Percentiles rank a stretch among this genome's conserved stretches.
Conservation (phyloP, 2,329 filamentous ascomycete genomes). For the Epicoccum nigrum region DNA sequence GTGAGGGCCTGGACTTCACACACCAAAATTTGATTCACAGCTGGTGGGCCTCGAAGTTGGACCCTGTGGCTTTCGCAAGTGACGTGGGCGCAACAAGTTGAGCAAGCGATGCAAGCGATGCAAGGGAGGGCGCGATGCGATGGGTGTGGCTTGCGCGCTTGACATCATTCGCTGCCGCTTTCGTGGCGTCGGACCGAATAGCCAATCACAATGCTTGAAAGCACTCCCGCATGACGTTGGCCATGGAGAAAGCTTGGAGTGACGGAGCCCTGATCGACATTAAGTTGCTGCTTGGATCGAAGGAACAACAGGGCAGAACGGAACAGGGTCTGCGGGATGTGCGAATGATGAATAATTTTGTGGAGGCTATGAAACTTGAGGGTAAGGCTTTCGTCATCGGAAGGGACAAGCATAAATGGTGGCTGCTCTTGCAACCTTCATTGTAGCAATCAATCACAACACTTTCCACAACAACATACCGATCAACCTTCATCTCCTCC, state of each 20-base stretch:
- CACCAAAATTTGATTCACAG: neutral
- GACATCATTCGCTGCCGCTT: constrained; percentile 1
- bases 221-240: constrained; percentile 9
- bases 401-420: constrained; percentile 7
- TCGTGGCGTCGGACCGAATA: constrained; percentile 9
- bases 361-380: constrained; percentile 13
- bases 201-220: neutral
- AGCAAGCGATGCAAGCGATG: too few relatives aligned
- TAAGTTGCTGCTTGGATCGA: constrained; percentile 6
- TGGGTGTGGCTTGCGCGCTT: constrained; percentile 8
- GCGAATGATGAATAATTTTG: constrained; percentile 7
- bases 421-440: constrained; percentile 4
- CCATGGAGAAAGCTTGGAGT: constrained; percentile 11
- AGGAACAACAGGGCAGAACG: constrained; percentile 11
- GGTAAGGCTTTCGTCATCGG: constrained; percentile 18
- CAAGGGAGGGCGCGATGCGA: constrained; percentile 9
- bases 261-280: constrained; percentile 15
- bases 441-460: neutral
- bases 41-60: neutral
- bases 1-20: neutral
- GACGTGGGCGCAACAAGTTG: constrained; percentile 7
- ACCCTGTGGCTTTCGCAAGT: constrained; percentile 15
- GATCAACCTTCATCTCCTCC: constrained; percentile 3
- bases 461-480: neutral
- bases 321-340: constrained; percentile 9